Conservation (phyloP, 208 protist genomes). For the Leishmania tarentolae region DNA sequence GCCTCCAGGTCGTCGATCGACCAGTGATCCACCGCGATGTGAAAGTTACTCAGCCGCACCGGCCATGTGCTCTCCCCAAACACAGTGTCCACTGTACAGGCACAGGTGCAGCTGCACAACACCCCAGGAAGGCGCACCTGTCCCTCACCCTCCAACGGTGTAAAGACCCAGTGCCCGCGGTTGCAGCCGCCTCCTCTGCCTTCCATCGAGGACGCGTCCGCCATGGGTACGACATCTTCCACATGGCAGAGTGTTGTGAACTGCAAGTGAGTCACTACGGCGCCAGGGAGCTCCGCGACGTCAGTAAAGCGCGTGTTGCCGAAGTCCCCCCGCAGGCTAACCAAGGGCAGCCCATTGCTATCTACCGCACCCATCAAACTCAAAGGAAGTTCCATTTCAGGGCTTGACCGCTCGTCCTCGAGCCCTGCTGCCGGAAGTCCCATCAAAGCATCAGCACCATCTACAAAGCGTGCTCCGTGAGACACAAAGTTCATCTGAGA, state of each 20-base stretch:
- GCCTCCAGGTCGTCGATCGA: constrained; percentile 9
- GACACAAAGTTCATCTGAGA: constrained; percentile 26
- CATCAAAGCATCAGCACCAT: background rate
- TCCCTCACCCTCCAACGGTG: constrained; percentile 18
- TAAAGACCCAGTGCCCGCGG: constrained; percentile 10
- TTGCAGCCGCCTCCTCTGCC: background rate
- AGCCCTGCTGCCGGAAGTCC: background rate
- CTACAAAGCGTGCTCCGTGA: constrained; percentile 30
- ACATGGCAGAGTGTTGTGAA: constrained; percentile 26
- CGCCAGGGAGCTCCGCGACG: constrained; percentile 16
- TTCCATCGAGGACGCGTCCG: background rate
- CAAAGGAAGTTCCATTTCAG: constrained; percentile 15
- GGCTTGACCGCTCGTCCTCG: background rate
- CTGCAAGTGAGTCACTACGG: constrained; percentile 19
- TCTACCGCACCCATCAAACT: constrained; percentile 24
- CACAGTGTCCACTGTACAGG: constrained; percentile 14
- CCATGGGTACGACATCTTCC: background rate
- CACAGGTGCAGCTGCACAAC: constrained; percentile 6
- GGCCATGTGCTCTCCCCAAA: background rate
- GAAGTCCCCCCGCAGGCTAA: constrained; percentile 22
- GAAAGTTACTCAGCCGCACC: constrained; percentile 13
- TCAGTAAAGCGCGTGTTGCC: constrained; percentile 14
- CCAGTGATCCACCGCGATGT: constrained; percentile 10
- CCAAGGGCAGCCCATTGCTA: constrained; percentile 18
- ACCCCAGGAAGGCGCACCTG: constrained; percentile 20